Conservation (phyloP, 768 basidiomycete species). For the Peribolospora baueri region DNA sequence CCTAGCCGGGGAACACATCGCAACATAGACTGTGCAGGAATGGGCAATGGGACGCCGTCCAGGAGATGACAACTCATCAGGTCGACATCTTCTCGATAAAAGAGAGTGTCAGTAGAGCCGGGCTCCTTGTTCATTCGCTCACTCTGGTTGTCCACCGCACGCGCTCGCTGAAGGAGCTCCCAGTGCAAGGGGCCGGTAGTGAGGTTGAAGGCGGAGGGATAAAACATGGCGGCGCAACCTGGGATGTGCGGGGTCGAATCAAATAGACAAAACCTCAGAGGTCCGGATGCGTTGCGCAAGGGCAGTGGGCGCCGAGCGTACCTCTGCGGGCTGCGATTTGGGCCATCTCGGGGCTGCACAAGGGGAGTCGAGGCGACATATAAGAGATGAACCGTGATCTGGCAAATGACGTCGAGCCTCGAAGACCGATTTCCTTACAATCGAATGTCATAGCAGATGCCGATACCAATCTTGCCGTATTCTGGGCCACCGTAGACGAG, state of each 20-base stretch:
- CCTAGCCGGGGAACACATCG: slow-evolving; percentile 88
- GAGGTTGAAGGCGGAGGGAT: slow-evolving; percentile 83
- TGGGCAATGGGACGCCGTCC: too few species aligned
- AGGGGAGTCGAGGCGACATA: background rate
- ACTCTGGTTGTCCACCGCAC: slow-evolving; percentile 79
- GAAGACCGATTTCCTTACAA: slow-evolving; percentile 21
- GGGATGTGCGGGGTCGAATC: slow-evolving; percentile 4
- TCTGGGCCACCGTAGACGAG: slow-evolving; percentile 25
- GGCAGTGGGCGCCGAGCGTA: slow-evolving; percentile 13
- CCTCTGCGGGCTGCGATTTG: slow-evolving; percentile 74
- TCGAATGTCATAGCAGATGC: slow-evolving; percentile 86
- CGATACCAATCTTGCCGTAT: slow-evolving; percentile 91
- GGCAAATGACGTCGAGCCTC: too few species aligned
- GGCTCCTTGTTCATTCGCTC: too few species aligned
- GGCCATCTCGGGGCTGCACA: slow-evolving; percentile 47
- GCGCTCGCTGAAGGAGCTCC: slow-evolving; percentile 65
- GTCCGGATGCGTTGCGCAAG: slow-evolving; percentile 1
- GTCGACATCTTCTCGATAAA: too few species aligned
- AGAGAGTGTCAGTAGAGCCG: too few species aligned
- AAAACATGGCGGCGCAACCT: slow-evolving; percentile 73
- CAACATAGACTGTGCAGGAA: slow-evolving; percentile 35
- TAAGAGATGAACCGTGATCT: background rate
- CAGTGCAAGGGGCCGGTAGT: slow-evolving; percentile 92
- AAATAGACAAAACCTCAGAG: background rate
- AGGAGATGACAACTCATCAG: too few species aligned